These are phyloP conservation scores for Xylaria sp. DNA, from an alignment of 2,329 filamentous ascomycete genomes.

Conservation along the genomic window DNA sequence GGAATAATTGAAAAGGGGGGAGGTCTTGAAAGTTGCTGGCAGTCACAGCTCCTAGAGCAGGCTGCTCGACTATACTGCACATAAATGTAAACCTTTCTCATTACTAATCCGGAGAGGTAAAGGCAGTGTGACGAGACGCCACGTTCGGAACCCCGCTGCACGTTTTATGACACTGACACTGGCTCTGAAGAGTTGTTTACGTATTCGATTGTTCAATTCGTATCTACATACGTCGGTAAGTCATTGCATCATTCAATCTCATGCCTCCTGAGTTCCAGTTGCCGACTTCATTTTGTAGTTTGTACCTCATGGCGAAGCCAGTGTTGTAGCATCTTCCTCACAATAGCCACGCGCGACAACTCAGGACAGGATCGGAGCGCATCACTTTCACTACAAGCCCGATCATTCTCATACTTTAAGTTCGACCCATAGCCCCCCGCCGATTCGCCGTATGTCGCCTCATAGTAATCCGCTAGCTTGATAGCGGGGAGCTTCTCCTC, in stretches of 20 bases:
- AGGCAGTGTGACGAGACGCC: not conserved
- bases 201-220: not conserved
- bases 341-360: slow-evolving; percentile 39
- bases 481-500: slow-evolving; percentile 42
- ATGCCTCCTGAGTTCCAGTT: not conserved
- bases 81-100: not conserved
- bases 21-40: not conserved
- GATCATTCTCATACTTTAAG: slow-evolving; percentile 38
- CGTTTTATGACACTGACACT: not conserved
- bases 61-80: not conserved
- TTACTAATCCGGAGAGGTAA: not conserved
- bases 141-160: not conserved
- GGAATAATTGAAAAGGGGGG: not conserved
- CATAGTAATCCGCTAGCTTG: slow-evolving; percentile 44
- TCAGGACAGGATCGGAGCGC: slow-evolving; percentile 42
- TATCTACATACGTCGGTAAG: not conserved
- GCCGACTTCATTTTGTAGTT: not conserved
- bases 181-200: not conserved
- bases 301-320: slow-evolving; percentile 36
- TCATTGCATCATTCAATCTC: not conserved
- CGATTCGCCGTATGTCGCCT: slow-evolving; percentile 36
- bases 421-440: slow-evolving; percentile 15
- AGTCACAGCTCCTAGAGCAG: not conserved
- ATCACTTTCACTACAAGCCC: slow-evolving; percentile 39
- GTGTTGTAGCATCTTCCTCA: slow-evolving; percentile 44